Base-by-base conservation (phyloP, 2,329 filamentous ascomycete species). In the Ophiostoma montium region DNA sequence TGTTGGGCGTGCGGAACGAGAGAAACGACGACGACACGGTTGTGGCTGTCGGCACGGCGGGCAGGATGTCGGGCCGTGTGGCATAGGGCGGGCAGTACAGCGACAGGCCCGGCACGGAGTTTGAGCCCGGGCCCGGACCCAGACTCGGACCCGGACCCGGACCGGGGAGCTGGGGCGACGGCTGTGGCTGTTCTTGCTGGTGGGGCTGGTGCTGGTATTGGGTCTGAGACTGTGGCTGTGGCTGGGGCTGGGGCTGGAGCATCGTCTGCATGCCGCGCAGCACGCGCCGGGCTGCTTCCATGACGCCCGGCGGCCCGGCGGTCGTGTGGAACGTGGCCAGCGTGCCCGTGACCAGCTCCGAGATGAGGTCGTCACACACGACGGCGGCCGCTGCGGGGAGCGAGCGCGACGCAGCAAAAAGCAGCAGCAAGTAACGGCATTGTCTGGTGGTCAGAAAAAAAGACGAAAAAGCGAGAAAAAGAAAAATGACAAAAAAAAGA, bases 401-500 rank as follows among this genome's bases (percentile, higher is more conserved):
- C 1, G 38, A 35, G 27, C 53, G 51, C 15, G 51, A 51, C 2
- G 50, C 53, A 2, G 53, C 50, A 43, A 51, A 56, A 5, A 56
- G 47, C 2, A 56, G 35, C 10, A 56, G 36, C 47, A 56, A 30
- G 18, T 55, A 54, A 1, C 54, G 54, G 33, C 53, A 55, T 55
- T 56, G 54, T 16, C 54, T 56, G 31, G 11, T n/a, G 15, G 41
- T 44, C 16, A 33, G 19, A 5, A 19, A n/a, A n/a, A n/a, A n/a
- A n/a, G n/a, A n/a, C n/a, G 18, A 18, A 47, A 23, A 5, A 13
- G n/a, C n/a, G n/a, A n/a, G n/a, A n/a, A n/a, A n/a, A n/a, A n/a
- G n/a, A n/a, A n/a, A n/a, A n/a, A n/a, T n/a, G n/a, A n/a, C n/a
- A n/a, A 23, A 18, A 47, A 23, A 5, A 13, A 11, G 9, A 49